These are phyloP conservation scores for Globisporangium iwayamae DNA, from an alignment of 352 stramenopile genomes.

Conservation along the genomic window DNA sequence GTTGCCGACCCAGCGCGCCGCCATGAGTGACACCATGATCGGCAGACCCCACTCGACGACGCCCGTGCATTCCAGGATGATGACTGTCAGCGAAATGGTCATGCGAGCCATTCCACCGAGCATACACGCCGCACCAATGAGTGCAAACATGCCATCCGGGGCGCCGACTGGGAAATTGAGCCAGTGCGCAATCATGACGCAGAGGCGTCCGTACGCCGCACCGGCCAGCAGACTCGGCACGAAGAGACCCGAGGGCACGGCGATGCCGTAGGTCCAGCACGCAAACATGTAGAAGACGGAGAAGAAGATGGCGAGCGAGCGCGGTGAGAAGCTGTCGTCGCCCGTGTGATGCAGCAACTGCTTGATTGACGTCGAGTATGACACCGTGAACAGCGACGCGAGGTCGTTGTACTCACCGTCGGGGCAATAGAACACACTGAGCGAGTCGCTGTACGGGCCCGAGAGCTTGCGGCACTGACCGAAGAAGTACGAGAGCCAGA, in stretches of 20 bases:
- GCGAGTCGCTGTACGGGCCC: slow-evolving; percentile 60
- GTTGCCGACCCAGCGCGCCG: slow-evolving; percentile 96
- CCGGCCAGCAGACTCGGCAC: slow-evolving; percentile 94
- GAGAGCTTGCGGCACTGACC: slow-evolving; percentile 62
- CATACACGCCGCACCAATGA: slow-evolving; percentile 95
- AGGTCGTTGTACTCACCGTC: slow-evolving; percentile 97
- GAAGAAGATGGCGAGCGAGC: slow-evolving; percentile 75
- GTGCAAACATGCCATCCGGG: slow-evolving; percentile 90
- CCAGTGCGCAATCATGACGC: slow-evolving; percentile 65
- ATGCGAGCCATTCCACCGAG: slow-evolving; percentile 97
- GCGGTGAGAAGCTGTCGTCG: slow-evolving; percentile 87
- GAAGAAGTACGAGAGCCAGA: slow-evolving; percentile 67
- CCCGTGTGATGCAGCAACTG: slow-evolving; percentile 95
- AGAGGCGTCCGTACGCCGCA: slow-evolving; percentile 92
- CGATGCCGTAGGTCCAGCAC: slow-evolving; percentile 95
- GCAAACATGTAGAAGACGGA: slow-evolving; percentile 70
- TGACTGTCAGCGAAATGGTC: slow-evolving; percentile 98
- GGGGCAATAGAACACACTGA: slow-evolving; percentile 94
- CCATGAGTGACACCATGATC: slow-evolving; percentile 91
- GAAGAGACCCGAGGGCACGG: slow-evolving; percentile 96
- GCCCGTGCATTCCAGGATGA: slow-evolving; percentile 97
- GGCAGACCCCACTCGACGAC: slow-evolving; percentile 98
- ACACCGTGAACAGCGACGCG: slow-evolving; percentile 96
- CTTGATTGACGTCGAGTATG: slow-evolving; percentile 91
- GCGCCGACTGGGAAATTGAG: slow-evolving; percentile 44